These are phyloP conservation scores for Eucalyptus marginata DNA, from an alignment of 345 rosid species.

Conservation along the genomic window DNA sequence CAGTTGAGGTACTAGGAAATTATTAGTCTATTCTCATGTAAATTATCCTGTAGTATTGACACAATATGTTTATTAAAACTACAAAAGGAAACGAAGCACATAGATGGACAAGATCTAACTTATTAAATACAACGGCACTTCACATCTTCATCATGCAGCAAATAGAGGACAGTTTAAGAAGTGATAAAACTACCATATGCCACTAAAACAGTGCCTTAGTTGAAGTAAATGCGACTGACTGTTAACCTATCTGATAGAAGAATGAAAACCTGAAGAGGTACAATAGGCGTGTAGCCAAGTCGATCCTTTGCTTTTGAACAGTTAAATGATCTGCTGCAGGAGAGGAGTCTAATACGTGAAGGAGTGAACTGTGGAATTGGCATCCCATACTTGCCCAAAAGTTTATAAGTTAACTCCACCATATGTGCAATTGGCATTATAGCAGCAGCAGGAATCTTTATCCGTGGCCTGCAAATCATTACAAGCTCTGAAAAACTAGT, in stretches of 20 bases:
- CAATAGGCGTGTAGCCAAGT: conserved; percentile 70
- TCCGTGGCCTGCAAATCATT: conserved; percentile 66
- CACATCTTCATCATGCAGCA: not conserved
- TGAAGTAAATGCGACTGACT: not conserved
- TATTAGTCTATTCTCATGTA: not conserved
- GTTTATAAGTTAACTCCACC: conserved; percentile 52
- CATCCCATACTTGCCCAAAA: conserved; percentile 85
- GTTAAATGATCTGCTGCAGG: conserved; percentile 67
- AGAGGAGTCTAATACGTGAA: conserved; percentile 80
- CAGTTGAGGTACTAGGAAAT: not conserved
- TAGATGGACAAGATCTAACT: not conserved
- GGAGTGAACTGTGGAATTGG: conserved; percentile 83
- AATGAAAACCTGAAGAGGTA: conserved; percentile 64
- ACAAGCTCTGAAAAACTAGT: conserved; percentile 1
- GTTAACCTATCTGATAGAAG: not conserved
- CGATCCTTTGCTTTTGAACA: conserved; percentile 74
- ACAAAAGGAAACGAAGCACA: not conserved
- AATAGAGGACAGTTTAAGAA: not conserved
- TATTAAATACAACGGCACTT: not conserved
- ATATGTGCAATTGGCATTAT: conserved; percentile 80
- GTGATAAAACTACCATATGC: not conserved
- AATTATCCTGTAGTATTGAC: not conserved
- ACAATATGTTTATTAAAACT: not conserved
- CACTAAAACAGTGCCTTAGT: not conserved
- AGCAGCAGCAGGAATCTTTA: conserved; percentile 65